Conservation (phyloP, 805 yeast species). For the Yarrowia hollandica region DNA sequence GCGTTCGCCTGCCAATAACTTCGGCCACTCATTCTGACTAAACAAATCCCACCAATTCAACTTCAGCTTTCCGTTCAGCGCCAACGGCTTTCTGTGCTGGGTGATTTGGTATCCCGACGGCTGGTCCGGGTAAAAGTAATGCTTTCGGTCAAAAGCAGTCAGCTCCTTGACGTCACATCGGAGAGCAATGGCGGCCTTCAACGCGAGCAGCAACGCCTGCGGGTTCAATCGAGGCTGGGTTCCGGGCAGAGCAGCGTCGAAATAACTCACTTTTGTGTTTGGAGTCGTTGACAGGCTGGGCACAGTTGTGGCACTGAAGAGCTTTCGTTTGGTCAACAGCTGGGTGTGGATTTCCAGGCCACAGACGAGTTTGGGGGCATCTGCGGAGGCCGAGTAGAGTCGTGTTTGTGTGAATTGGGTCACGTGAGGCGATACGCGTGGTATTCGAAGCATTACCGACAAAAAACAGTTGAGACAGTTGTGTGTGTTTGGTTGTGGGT, state of each 20-base stretch:
- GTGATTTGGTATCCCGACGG: conserved; percentile 96
- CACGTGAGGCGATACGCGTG: conserved; percentile 1
- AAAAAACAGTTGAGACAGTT: too few relatives aligned
- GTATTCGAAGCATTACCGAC: not conserved
- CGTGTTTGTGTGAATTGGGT: not conserved
- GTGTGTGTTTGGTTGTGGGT: too few relatives aligned
- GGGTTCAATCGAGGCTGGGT: conserved; percentile 81
- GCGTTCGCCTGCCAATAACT: not conserved
- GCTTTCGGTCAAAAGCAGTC: conserved; percentile 87
- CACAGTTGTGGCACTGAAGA: conserved; percentile 62
- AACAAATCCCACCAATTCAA: conserved; percentile 58
- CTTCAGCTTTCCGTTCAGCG: conserved; percentile 60
- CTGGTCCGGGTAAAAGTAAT: conserved; percentile 94
- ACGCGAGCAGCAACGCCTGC: conserved; percentile 68
- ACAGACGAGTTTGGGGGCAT: conserved; percentile 54
- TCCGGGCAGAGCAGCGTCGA: conserved; percentile 88
- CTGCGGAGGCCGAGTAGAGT: not conserved
- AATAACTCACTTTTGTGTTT: conserved; percentile 69
- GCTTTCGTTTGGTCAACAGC: conserved; percentile 66
- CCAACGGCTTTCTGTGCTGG: conserved; percentile 79
- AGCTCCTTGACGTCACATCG: conserved; percentile 54
- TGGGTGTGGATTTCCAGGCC: conserved; percentile 96
- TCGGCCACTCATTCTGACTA: conserved; percentile 32
- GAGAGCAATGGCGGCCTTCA: conserved; percentile 71
- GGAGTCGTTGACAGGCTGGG: conserved; percentile 50